Conservation (phyloP, 2,329 filamentous ascomycete genomes). For the Claviceps purpurea region DNA sequence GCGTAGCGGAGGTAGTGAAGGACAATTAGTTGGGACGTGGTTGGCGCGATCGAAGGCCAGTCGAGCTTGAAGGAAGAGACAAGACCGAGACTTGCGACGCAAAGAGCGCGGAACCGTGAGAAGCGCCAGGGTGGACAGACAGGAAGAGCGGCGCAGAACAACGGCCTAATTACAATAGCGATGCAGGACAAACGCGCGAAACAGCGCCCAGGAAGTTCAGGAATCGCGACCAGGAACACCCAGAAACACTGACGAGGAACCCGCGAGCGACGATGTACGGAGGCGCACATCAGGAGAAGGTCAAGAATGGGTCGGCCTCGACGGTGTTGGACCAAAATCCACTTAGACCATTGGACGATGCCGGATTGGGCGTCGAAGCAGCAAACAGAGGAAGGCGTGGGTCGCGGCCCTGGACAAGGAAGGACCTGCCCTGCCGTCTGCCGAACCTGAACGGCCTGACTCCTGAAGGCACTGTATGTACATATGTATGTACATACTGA, state of each 20-base stretch:
- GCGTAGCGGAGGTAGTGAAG: neutral
- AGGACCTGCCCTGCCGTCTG: neutral
- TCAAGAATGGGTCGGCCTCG: constrained; percentile 1
- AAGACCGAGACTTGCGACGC: neutral
- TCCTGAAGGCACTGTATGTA: neutral
- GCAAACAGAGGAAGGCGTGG: neutral
- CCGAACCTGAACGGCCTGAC: neutral
- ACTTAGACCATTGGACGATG: neutral
- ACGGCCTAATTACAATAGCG: neutral
- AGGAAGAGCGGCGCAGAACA: neutral
- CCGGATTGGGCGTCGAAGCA: neutral
- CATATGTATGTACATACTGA: too few species aligned
- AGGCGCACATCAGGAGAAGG: neutral
- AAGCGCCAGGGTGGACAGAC: neutral
- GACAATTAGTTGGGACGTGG: neutral
- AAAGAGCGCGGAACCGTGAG: neutral
- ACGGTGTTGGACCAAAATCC: constrained; percentile 3
- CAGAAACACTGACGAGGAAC: neutral
- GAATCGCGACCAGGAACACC: neutral
- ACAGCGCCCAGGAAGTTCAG: neutral
- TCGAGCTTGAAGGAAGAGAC: neutral
- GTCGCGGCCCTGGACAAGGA: neutral
- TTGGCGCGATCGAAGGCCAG: neutral
- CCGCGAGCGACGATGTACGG: neutral
- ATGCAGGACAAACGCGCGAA: neutral